Evolutionary conservation across 2,329 filamentous ascomycete genomes (phyloP).

Genomic region (Trichoderma pleuroti): DNA sequence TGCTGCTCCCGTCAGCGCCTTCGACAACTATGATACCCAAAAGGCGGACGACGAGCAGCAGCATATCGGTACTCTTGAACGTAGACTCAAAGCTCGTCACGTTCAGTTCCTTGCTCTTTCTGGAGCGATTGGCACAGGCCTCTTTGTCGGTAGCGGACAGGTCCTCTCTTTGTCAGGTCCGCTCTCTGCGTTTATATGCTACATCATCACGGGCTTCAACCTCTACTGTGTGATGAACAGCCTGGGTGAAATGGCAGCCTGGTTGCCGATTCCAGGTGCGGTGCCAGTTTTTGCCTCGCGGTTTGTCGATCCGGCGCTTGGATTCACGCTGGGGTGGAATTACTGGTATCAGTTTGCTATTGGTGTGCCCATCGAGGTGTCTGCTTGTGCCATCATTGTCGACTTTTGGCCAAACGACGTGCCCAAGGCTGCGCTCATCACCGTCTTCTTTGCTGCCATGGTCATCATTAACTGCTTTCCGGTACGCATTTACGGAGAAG

Average conservation of each 20-base stretch:
- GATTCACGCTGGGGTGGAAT: slow-evolving; percentile 50
- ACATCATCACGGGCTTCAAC: slow-evolving; percentile 43
- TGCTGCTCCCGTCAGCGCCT: background rate
- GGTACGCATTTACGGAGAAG: slow-evolving; percentile 49
- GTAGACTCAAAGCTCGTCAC: slow-evolving; percentile 40
- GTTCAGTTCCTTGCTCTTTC: slow-evolving; percentile 42
- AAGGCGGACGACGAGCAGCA: slow-evolving; percentile 24
- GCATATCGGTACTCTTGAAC: slow-evolving; percentile 36
- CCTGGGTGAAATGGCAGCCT: slow-evolving; percentile 59
- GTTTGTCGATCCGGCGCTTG: slow-evolving; percentile 44
- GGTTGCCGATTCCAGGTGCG: slow-evolving; percentile 56
- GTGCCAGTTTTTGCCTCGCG: slow-evolving; percentile 48
- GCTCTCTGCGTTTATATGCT: slow-evolving; percentile 40
- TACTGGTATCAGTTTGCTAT: slow-evolving; percentile 52
- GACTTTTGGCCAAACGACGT: slow-evolving; percentile 40
- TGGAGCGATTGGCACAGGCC: slow-evolving; percentile 42
- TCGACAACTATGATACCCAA: background rate
- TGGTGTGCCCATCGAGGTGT: slow-evolving; percentile 47
- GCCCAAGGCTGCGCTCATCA: slow-evolving; percentile 33
- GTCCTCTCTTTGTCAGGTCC: slow-evolving; percentile 42
- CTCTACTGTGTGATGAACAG: slow-evolving; percentile 47
- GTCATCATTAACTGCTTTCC: slow-evolving; percentile 39
- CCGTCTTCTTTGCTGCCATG: slow-evolving; percentile 37
- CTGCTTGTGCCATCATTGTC: slow-evolving; percentile 44
- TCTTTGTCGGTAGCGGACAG: slow-evolving; percentile 44